A percentile compares a stretch with the other conserved stretches of the same genome.
Conservation (phyloP, 306 rosid genomes). For the Abrus precatorius region DNA sequence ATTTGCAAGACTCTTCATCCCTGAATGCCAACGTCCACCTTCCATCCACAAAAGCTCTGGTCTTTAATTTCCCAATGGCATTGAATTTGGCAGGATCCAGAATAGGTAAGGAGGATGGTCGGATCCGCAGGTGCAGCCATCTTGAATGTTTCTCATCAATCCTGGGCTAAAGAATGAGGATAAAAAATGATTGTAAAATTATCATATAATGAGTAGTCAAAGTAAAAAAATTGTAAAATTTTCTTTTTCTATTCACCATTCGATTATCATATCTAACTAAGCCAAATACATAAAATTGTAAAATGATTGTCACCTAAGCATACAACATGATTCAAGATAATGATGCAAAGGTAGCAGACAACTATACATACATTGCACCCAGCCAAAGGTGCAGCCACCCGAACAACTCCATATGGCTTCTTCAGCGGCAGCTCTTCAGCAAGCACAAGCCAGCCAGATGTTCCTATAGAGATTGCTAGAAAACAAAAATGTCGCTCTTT, state of each 20-base stretch:
- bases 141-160: conserved; percentile 74
- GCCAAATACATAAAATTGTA: conserved; percentile 4
- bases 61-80: conserved; percentile 52
- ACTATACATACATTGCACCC: conserved; percentile 81
- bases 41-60: conserved; percentile 85
- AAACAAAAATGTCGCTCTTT: conserved; percentile 85
- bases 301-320: conserved; percentile 2
- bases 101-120: conserved; percentile 78
- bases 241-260: conserved; percentile 2
- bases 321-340: conserved; percentile 32
- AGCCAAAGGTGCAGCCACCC: conserved; percentile 90
- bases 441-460: conserved; percentile 83
- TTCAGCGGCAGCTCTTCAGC: conserved; percentile 83
- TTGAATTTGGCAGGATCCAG: conserved; percentile 67
- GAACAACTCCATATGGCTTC: conserved; percentile 72
- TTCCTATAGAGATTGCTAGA: conserved; percentile 73
- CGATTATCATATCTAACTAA: not conserved
- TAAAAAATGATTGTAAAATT: not conserved
- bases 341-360: conserved; percentile 33
- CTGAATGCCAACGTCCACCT: conserved; percentile 95
- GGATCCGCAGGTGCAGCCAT: conserved; percentile 93
- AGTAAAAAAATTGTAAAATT: conserved; percentile 27
- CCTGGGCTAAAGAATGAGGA: conserved; percentile 72
- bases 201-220: not conserved
- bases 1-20: conserved; percentile 79